phyloP scores from a whole-genome alignment of 345 rosid species.

The Hypericum perforatum region DNA sequence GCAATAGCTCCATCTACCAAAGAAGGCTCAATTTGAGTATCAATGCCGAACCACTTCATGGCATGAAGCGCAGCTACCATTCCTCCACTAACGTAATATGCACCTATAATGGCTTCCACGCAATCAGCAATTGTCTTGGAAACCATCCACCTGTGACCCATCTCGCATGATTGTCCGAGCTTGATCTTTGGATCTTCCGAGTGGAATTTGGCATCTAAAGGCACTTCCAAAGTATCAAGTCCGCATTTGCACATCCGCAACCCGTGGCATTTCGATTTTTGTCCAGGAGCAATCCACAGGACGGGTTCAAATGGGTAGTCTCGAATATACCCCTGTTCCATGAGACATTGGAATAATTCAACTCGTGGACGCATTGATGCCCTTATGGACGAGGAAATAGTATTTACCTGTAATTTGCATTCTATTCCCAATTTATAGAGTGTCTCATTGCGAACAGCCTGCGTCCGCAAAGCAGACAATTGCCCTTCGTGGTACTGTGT shows the following conservation, averaged over 20 bases:
- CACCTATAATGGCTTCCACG: slow-evolving; percentile 78
- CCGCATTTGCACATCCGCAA: slow-evolving; percentile 50
- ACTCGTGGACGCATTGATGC: background rate
- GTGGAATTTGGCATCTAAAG: slow-evolving; percentile 48
- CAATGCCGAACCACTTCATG: slow-evolving; percentile 74
- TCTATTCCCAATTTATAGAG: slow-evolving; percentile 54
- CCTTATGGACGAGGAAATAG: background rate
- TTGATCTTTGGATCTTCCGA: slow-evolving; percentile 36
- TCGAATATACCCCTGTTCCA: slow-evolving; percentile 58
- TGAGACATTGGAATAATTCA: background rate
- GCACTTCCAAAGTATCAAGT: slow-evolving; percentile 55
- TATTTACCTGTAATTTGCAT: slow-evolving; percentile 55
- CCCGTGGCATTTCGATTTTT: slow-evolving; percentile 32
- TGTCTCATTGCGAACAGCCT: slow-evolving; percentile 50
- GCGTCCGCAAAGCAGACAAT: slow-evolving; percentile 33
- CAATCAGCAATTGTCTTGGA: slow-evolving; percentile 84
- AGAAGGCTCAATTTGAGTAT: slow-evolving; percentile 37
- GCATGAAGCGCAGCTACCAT: slow-evolving; percentile 48
- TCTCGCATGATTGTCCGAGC: slow-evolving; percentile 56
- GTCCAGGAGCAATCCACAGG: slow-evolving; percentile 93
- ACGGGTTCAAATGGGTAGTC: slow-evolving; percentile 77
- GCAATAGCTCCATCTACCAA: slow-evolving; percentile 37
- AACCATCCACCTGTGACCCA: slow-evolving; percentile 80
- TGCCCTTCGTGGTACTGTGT: slow-evolving; percentile 66
- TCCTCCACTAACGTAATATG: slow-evolving; percentile 67